These are phyloP conservation scores for Crucibulum laeve DNA, from an alignment of 768 basidiomycete species.

Conservation along the genomic window DNA sequence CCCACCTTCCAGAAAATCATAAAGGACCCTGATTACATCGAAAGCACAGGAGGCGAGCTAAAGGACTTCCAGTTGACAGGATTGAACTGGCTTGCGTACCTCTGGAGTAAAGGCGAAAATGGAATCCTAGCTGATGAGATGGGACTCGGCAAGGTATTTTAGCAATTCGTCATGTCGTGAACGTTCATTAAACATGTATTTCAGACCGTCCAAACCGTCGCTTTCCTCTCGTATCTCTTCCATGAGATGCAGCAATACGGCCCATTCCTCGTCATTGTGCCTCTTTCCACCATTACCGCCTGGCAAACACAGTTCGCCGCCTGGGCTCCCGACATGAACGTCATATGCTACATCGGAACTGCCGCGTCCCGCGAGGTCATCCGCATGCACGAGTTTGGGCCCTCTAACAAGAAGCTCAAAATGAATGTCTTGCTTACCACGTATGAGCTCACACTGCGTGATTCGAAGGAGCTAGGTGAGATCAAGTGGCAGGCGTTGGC, in stretches of 20 bases:
- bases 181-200: conserved; percentile 8
- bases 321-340: conserved; percentile 97
- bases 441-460: conserved; percentile 92
- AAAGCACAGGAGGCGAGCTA: conserved; percentile 70
- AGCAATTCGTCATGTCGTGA: conserved; percentile 6
- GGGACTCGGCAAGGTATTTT: conserved; percentile 89
- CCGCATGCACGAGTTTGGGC: conserved; percentile 87
- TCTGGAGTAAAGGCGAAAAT: conserved; percentile 93
- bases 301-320: conserved; percentile 94
- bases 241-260: conserved; percentile 91
- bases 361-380: conserved; percentile 87
- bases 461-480: conserved; percentile 80
- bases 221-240: conserved; percentile 93
- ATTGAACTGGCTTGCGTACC: conserved; percentile 96
- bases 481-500: conserved; percentile 98
- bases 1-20: conserved; percentile 80
- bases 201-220: conserved; percentile 92
- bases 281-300: conserved; percentile 94
- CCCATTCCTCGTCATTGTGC: conserved; percentile 96
- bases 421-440: conserved; percentile 98
- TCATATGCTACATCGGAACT: conserved; percentile 94
- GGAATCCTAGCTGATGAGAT: conserved; percentile 99
- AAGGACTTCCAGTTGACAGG: conserved; percentile 99
- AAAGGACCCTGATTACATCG: conserved; percentile 86
- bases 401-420: conserved; percentile 83